Base-by-base conservation (phyloP, 805 yeast species). In the Kodamaea sagamina region DNA sequence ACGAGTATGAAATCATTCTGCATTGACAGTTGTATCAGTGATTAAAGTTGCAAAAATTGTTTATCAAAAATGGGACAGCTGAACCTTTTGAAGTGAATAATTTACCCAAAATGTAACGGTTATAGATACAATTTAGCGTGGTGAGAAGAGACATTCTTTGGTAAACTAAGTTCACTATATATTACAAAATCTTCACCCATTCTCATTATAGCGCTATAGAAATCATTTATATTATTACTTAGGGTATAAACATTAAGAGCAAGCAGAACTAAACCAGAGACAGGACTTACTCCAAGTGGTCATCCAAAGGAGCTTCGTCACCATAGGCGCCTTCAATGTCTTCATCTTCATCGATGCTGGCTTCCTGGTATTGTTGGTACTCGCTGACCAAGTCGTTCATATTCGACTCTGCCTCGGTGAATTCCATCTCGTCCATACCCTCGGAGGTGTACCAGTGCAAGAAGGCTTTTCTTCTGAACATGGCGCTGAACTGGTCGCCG, bases 361-460 rank as follows among this genome's bases (percentile, higher is more conserved):
- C 87, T 53, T 84, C 92, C 75, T 89, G 96, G 72, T 89, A 87
- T 71, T 89, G 96, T 72, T 87, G 93, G 64, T 89, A 71, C 69
- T 89, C 97, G 60, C 83, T 79, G 44, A 89, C 89, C 61, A 89
- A 75, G 68, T 89, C 97, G 55, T 78, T 79, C 89, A 89, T 81
- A 65, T 89, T 86, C 43, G 92, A 82, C 71, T 88, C 95, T 42
- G 97, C 97, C 73, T 89, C 97, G 46, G 89, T 80, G 68, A 89
- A 89, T 72, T 89, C 97, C 75, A 83, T 77, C 71, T 85, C 95
- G 61, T 89, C 97, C 97, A 89, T 89, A 73, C 97, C 97, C 70
- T 89, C 97, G 55, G 84, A 78, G 7, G 93, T 86, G 71, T 88
- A 89, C 97, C 97, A 89, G 69, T 89, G 96, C 71, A 89, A 82